Evolutionary conservation across 108 stramenopile genomes (phyloP).

Genomic region (Fistulifera pelliculosa): DNA sequence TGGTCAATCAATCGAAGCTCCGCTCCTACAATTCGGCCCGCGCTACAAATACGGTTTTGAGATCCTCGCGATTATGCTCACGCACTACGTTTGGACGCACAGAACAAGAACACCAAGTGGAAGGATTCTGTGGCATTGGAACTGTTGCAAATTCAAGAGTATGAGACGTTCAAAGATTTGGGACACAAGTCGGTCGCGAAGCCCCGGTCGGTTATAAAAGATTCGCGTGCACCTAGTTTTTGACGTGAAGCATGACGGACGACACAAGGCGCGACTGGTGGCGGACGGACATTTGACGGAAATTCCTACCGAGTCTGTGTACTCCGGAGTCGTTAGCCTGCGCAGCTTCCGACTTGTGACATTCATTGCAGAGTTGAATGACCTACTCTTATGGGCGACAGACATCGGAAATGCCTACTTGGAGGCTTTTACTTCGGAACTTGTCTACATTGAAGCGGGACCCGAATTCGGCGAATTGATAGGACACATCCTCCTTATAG

Average conservation of each 20-base stretch:
- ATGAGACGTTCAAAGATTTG: slow-evolving; percentile 19
- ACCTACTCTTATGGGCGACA: slow-evolving; percentile 1
- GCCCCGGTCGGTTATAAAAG: slow-evolving; percentile 12
- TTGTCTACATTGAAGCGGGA: slow-evolving; percentile 16
- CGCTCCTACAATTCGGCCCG: neutral
- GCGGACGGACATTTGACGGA: slow-evolving; percentile 25
- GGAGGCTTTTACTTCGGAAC: slow-evolving; percentile 8
- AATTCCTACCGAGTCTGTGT: slow-evolving; percentile 15
- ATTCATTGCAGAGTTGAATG: slow-evolving; percentile 17
- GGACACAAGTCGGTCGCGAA: slow-evolving; percentile 4
- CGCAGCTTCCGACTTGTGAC: slow-evolving; percentile 5
- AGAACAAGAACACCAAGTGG: slow-evolving; percentile 21
- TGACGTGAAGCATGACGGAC: slow-evolving; percentile 29
- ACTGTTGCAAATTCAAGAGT: slow-evolving; percentile 11
- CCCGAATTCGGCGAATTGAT: slow-evolving; percentile 14
- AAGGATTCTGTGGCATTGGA: slow-evolving; percentile 18
- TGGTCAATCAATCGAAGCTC: slow-evolving; percentile 5
- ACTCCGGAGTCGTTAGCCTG: slow-evolving; percentile 24
- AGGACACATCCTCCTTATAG: slow-evolving; percentile 10
- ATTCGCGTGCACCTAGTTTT: slow-evolving; percentile 27
- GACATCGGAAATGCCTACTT: slow-evolving; percentile 25
- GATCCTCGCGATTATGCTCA: slow-evolving; percentile 14
- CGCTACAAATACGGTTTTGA: slow-evolving; percentile 20
- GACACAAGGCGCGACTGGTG: slow-evolving; percentile 25
- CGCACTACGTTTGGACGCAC: slow-evolving; percentile 10